Percentiles rank a stretch among this genome's conserved stretches.
Conservation (phyloP, 1,284 basidiomycete genomes). For the Cutaneotrichosporon cutaneum region DNA sequence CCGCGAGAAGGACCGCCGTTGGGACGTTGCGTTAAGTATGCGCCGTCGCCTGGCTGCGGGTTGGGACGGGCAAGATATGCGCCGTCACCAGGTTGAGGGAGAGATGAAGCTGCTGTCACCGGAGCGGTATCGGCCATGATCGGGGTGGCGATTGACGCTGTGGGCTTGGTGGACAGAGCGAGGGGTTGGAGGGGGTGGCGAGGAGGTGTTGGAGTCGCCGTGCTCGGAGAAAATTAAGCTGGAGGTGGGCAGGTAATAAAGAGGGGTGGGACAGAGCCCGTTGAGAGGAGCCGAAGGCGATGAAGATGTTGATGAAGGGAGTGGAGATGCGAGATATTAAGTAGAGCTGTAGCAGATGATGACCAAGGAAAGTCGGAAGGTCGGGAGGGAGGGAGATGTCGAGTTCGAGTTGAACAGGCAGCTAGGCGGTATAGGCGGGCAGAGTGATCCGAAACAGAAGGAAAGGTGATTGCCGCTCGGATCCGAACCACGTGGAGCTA, state of each 20-base stretch:
- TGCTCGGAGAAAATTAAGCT: neutral
- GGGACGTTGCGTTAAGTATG: slow-evolving; percentile 16
- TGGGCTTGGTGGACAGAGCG: neutral
- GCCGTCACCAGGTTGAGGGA: slow-evolving; percentile 14
- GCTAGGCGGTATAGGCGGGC: no score
- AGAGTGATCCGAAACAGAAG: no score
- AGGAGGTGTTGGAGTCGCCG: neutral
- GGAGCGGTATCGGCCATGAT: slow-evolving; percentile 13
- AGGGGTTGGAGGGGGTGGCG: neutral
- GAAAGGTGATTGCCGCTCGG: neutral
- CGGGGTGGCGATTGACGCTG: neutral
- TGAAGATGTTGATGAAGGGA: neutral
- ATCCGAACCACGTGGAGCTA: slow-evolving; percentile 5
- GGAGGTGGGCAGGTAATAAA: neutral
- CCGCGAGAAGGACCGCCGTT: slow-evolving; percentile 9
- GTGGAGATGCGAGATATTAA: neutral
- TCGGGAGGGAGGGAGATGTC: neutral
- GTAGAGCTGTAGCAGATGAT: neutral
- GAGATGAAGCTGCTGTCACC: slow-evolving; percentile 6
- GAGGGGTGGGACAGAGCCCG: slow-evolving; percentile 1
- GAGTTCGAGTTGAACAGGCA: neutral
- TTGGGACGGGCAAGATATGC: slow-evolving; percentile 23
- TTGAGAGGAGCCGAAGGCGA: neutral
- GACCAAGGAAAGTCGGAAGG: neutral
- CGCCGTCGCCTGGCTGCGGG: slow-evolving; percentile 27